Conservation (phyloP, 805 yeast genomes). For the Pichia heedii region DNA sequence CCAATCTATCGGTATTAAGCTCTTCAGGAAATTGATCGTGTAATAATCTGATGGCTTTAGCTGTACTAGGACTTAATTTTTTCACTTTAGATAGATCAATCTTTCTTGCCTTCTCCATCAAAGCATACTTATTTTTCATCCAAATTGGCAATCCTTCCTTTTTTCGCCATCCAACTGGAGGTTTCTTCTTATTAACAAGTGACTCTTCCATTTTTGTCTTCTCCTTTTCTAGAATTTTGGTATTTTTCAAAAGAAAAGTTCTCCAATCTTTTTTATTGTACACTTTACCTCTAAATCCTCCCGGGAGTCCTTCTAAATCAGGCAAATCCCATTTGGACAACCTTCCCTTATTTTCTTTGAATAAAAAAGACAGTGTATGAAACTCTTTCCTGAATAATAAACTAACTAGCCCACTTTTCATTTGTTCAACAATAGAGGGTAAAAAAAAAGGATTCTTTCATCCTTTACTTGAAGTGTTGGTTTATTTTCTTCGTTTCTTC, state of each 20-base stretch:
- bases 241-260: conserved; percentile 16
- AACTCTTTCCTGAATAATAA: no score
- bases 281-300: conserved; percentile 28
- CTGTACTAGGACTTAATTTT: conserved; percentile 57
- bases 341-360: conserved; percentile 7
- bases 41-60: conserved; percentile 52
- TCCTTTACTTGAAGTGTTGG: no score
- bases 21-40: conserved; percentile 50
- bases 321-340: conserved; percentile 30
- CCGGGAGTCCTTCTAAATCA: conserved; percentile 24
- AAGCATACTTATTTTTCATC: conserved; percentile 58
- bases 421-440: no score
- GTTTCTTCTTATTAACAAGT: conserved; percentile 16
- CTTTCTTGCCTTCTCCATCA: conserved; percentile 51
- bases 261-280: conserved; percentile 24
- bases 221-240: conserved; percentile 11
- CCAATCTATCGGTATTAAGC: conserved; percentile 47
- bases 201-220: conserved; percentile 2
- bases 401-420: no score
- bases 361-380: no score
- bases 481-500: no score
- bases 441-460: no score
- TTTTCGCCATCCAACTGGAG: conserved; percentile 41
- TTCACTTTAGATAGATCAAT: conserved; percentile 59
- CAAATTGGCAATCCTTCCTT: conserved; percentile 46